These are phyloP conservation scores for Colletotrichum tabaci DNA, from an alignment of 2,329 filamentous ascomycete species.

Conservation along the genomic window DNA sequence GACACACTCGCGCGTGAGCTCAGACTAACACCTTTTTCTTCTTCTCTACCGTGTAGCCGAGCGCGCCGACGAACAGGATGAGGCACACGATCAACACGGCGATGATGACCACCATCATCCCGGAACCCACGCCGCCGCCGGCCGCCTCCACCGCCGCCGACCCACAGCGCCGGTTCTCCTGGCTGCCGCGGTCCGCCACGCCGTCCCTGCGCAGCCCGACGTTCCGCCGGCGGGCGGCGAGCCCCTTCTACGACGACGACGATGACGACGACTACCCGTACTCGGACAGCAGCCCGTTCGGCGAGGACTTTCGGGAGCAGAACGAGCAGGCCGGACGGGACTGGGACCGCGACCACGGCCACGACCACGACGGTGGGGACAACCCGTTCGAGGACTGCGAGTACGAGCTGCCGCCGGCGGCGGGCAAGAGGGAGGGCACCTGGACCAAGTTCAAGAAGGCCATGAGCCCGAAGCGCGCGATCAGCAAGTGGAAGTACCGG, in stretches of 20 bases:
- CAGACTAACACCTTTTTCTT: not conserved
- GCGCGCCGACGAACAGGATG: not conserved
- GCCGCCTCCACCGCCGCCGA: not conserved
- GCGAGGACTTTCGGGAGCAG: slow-evolving; percentile 34
- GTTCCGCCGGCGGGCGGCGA: slow-evolving; percentile 24
- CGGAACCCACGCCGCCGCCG: slow-evolving; percentile 31
- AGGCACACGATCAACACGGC: slow-evolving; percentile 37
- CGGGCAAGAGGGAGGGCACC: slow-evolving; percentile 21
- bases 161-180: slow-evolving; percentile 28
- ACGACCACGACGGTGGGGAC: not conserved
- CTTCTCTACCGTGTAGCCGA: slow-evolving; percentile 7
- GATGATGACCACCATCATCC: slow-evolving; percentile 36
- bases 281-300: slow-evolving; percentile 34
- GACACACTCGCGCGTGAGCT: not conserved
- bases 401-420: slow-evolving; percentile 30
- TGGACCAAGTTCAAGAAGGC: slow-evolving; percentile 41
- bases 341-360: not conserved
- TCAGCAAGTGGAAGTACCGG: slow-evolving; percentile 38
- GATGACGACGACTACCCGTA: slow-evolving; percentile 35
- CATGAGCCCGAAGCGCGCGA: slow-evolving; percentile 36
- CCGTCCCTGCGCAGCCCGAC: slow-evolving; percentile 37
- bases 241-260: slow-evolving; percentile 35
- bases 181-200: slow-evolving; percentile 33
- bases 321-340: slow-evolving; percentile 22
- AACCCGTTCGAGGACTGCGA: slow-evolving; percentile 38